Conservation (phyloP, 352 stramenopile species). For the Phytophthora citricola region DNA sequence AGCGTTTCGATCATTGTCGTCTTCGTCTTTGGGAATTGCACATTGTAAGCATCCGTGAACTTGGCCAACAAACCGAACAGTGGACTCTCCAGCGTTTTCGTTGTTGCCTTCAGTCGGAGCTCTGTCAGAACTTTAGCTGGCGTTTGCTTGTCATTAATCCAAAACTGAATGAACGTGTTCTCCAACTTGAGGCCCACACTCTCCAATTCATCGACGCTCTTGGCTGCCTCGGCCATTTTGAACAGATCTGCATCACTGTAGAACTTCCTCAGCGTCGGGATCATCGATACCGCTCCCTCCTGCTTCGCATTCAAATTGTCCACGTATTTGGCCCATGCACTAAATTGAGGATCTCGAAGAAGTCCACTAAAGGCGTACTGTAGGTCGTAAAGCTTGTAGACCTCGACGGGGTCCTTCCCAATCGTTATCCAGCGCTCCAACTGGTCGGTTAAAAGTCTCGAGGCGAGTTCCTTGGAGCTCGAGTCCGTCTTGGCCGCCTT, state of each 20-base stretch:
- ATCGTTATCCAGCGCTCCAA: background rate
- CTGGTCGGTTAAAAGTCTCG: background rate
- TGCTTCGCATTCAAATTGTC: constrained; percentile 7
- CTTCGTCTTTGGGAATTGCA: background rate
- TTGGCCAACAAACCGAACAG: too few species aligned
- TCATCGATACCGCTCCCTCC: background rate
- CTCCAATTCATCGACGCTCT: background rate
- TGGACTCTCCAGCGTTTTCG: too few species aligned
- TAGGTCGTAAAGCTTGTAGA: background rate
- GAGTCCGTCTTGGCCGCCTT: background rate
- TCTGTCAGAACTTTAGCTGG: too few species aligned
- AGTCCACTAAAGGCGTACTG: background rate
- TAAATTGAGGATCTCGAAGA: background rate
- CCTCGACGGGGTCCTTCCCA: background rate
- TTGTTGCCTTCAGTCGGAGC: too few species aligned
- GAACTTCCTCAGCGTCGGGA: background rate
- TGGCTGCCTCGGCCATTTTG: background rate
- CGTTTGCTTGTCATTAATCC: too few species aligned
- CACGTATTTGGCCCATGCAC: constrained; percentile 1
- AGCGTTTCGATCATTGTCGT: constrained; percentile 1
- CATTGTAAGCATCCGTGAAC: background rate
- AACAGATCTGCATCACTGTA: background rate
- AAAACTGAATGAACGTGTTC: too few species aligned
- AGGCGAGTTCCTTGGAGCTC: background rate
- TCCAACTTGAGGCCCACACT: background rate